Evolutionary conservation across 768 basidiomycete genomes (phyloP), one percentile per base, ranked within the genome.

Genomic region (Boletus bicolor): DNA sequence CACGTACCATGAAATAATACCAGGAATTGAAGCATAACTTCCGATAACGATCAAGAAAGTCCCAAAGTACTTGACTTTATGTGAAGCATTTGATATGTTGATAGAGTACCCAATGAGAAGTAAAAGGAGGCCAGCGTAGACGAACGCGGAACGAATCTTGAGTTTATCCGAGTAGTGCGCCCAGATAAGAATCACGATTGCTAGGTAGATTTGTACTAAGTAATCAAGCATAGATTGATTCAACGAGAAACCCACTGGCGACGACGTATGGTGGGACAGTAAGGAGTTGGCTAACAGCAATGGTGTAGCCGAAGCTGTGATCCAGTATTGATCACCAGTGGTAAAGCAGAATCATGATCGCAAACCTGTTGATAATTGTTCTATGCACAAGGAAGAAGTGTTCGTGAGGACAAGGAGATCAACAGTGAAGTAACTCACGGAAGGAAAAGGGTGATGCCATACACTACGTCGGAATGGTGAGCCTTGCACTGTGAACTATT

Each of bases 371-470:
- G 67, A 87, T 86, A 41, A 86, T 86, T 4, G 83, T 81, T 43
- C 85, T 86, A 46, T 11, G 10, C 26, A 19, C 14, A 10, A 44
- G 28, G 10, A 32, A 28, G 10, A 51, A 19, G 50, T 2, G 7
- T 50, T 26, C 8, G 34, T 44, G 45, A 46, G 48, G 21, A 21
- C 35, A 19, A 35, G 59, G 9, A 58, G 21, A 32, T 15, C 37
- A 7, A n/a, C 21, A 39, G 7, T 1, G 35, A 47, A 24, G 8
- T 8, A 4, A 77, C 86, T 63, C 64, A 87, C 82, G 85, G 85
- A 32, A 87, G 70, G 75, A 89, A 89, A 24, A 87, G 71, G 0
- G 86, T 85, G 45, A 86, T 86, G 3, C 86, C 86, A 61, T 84
- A 86, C 3, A 86, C 86, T 87, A 38, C 15, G 32, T 28, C 32